Percentiles rank a stretch among this genome's conserved stretches.
Conservation (phyloP, 345 rosid genomes). For the Lenwebbia sp. region DNA sequence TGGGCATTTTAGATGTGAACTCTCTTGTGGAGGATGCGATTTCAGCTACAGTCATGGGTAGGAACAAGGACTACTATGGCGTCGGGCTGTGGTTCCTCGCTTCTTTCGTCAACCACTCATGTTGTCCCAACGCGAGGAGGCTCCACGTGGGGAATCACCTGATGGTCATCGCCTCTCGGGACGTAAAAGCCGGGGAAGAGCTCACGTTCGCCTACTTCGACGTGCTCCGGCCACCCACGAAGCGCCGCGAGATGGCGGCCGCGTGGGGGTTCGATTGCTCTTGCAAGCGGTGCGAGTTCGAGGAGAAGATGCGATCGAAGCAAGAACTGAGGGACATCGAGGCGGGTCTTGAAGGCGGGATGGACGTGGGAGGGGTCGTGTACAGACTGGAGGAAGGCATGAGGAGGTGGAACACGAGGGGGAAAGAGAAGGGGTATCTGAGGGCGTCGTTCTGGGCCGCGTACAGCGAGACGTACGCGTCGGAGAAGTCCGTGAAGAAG, state of each 20-base stretch:
- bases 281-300: conserved; percentile 64
- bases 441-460: conserved; percentile 78
- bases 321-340: conserved; percentile 48
- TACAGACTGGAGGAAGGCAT: conserved; percentile 61
- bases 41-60: conserved; percentile 71
- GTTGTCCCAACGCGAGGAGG: conserved; percentile 61
- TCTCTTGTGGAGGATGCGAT: conserved; percentile 72
- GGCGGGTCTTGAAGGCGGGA: conserved; percentile 42
- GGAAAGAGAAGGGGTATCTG: conserved; percentile 61
- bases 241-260: conserved; percentile 49
- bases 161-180: conserved; percentile 64
- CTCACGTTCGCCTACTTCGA: conserved; percentile 66
- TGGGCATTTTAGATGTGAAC: conserved; percentile 76
- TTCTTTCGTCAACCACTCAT: conserved; percentile 84
- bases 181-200: conserved; percentile 77
- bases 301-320: conserved; percentile 29
- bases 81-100: conserved; percentile 69
- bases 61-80: conserved; percentile 64
- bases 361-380: conserved; percentile 42
- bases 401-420: conserved; percentile 60
- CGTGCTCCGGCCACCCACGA: conserved; percentile 31
- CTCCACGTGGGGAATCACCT: conserved; percentile 63
- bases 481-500: conserved; percentile 43
- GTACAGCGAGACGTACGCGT: conserved; percentile 40
- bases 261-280: conserved; percentile 66